Percentiles rank a stretch among this genome's conserved stretches.
Conservation (phyloP, 1,139 yeast species). For the Hansenula sp. region DNA sequence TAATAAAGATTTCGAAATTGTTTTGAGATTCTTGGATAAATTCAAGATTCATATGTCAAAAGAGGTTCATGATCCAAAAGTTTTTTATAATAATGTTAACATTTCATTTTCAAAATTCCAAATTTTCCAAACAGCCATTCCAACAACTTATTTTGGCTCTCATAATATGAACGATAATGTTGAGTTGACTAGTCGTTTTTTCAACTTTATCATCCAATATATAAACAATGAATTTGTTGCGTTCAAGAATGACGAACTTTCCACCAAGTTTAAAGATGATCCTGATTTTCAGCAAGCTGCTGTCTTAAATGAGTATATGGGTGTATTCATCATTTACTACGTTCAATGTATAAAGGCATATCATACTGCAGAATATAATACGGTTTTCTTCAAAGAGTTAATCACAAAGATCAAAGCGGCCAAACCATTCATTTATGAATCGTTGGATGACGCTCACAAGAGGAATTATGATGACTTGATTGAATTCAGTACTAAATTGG, state of each 20-base stretch:
- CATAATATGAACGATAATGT: conserved; percentile 19
- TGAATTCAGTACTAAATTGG: conserved; percentile 9
- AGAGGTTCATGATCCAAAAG: conserved; percentile 7
- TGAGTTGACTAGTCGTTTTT: conserved; percentile 18
- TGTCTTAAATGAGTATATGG: conserved; percentile 16
- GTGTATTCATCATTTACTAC: conserved; percentile 19
- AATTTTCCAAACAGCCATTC: conserved; percentile 18
- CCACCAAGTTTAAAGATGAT: conserved; percentile 8
- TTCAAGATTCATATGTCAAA: conserved; percentile 13
- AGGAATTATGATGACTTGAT: conserved; percentile 14
- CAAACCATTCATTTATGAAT: conserved; percentile 12
- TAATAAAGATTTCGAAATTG: conserved; percentile 20
- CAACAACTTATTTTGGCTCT: conserved; percentile 18
- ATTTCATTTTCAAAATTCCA: conserved; percentile 23
- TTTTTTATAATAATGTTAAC: conserved; percentile 17
- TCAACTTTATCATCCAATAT: conserved; percentile 17
- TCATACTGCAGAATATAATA: conserved; percentile 19
- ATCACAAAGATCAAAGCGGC: conserved; percentile 1
- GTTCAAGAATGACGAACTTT: conserved; percentile 12
- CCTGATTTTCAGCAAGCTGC: conserved; percentile 15
- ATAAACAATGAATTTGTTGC: conserved; percentile 16
- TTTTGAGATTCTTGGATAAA: conserved; percentile 21
- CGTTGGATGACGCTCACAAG: conserved; percentile 8
- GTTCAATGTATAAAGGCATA: conserved; percentile 22
- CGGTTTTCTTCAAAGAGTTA: conserved; percentile 12